Percentiles rank a stretch among this genome's conserved stretches.
These are phyloP conservation scores for Flaveria brownii DNA, from an alignment of 129 eudicot species.

Conservation along the genomic window DNA sequence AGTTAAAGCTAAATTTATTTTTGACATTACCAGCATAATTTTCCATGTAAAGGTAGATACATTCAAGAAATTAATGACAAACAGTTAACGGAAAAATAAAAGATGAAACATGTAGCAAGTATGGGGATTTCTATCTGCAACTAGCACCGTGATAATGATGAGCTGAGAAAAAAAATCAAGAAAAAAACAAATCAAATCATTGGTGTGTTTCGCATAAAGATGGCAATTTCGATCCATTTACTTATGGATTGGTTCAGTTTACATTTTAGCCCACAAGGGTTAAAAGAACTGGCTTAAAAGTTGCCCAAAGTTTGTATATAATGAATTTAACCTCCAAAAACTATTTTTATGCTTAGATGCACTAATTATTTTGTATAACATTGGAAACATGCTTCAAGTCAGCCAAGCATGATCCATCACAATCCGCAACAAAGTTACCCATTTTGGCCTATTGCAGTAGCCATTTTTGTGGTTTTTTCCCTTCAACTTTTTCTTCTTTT, in stretches of 20 bases:
- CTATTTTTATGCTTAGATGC: too few relatives aligned
- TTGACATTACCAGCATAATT: not conserved
- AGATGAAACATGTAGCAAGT: not conserved
- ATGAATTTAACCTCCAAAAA: too few relatives aligned
- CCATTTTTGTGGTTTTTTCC: not conserved
- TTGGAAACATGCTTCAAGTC: too few relatives aligned
- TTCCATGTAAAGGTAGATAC: not conserved
- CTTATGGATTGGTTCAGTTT: not conserved
- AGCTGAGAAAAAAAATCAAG: not conserved
- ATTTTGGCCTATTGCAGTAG: not conserved
- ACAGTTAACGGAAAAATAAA: not conserved
- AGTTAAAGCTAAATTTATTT: not conserved
- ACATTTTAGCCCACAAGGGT: not conserved
- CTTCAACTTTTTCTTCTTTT: not conserved
- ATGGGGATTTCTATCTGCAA: not conserved
- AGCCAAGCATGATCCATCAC: not conserved
- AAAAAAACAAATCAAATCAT: not conserved
- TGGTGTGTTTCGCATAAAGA: not conserved
- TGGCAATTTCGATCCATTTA: not conserved
- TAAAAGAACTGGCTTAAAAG: too few relatives aligned
- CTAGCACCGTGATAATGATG: not conserved
- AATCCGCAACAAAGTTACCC: not conserved
- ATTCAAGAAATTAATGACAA: not conserved
- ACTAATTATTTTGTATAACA: too few relatives aligned
- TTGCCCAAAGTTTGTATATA: too few relatives aligned